A percentile compares a stretch with the other conserved stretches of the same genome.
Conservation (phyloP, 257 asterid genomes). For the Solanum chiquidenum region DNA sequence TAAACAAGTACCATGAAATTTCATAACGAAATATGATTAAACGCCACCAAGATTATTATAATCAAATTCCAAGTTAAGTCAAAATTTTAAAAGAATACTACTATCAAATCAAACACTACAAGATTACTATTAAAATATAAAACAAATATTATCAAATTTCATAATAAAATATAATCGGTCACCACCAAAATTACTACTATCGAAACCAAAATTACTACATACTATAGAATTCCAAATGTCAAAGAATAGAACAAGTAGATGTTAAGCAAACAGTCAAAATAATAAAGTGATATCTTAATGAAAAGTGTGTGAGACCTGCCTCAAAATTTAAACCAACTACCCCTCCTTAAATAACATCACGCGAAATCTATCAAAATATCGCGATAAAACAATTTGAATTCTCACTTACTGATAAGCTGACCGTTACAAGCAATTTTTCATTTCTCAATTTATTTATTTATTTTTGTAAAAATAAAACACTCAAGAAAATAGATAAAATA, state of each 20-base stretch:
- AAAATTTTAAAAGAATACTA: no score
- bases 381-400: neutral
- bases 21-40: no score
- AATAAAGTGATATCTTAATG: neutral
- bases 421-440: slow-evolving; percentile 30
- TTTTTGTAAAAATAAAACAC: neutral
- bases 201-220: no score
- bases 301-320: neutral
- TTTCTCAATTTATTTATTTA: neutral
- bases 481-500: neutral
- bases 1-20: neutral
- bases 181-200: neutral
- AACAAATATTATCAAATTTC: no score
- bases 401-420: slow-evolving; percentile 22
- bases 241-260: neutral
- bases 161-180: neutral
- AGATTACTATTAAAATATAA: no score
- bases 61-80: no score
- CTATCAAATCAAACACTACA: no score
- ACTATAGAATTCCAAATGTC: neutral
- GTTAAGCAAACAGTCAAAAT: neutral
- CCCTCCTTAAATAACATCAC: neutral
- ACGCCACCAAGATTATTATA: no score
- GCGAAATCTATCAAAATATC: neutral
- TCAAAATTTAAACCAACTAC: slow-evolving; percentile 2